Base-by-base conservation (phyloP, 164 flowering plant genomes). In the Cinnamomum chago region DNA sequence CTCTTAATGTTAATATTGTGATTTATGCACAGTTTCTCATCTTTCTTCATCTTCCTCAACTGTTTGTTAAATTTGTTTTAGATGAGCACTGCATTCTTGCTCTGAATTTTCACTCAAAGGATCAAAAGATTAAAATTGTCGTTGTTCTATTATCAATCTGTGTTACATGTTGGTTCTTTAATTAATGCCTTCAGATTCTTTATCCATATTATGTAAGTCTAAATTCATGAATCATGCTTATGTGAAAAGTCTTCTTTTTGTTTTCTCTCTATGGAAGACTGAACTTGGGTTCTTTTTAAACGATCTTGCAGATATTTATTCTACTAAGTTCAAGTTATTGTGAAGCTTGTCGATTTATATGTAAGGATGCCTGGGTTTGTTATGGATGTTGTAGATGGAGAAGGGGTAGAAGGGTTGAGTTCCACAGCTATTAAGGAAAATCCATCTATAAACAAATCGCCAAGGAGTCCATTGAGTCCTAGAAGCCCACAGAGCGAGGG, bases 291-390 rank as follows among this genome's bases (percentile, higher is more conserved):
- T 76, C 17, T 40, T 18, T 23, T 18, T 23, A 25, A 25, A 64
- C 68, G 33, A 64, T 64, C 27, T 73, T 79, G 76, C 87, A 86
- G 86, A 72, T 76, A 65, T 62, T 27, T 79, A 14, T 66, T 73
- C 52, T 20, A 68, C 35, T 24, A 5, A 52, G 24, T 24, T 14
- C 2, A 65, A 7, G 18, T 60, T 58, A 40, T 72, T 65, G 65
- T 33, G 33, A 27, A 70, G 18, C 50, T 58, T 72, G 52, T 28
- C 70, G 76, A 58, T 62, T 75, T 79, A 50, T n/a, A 51, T 35
- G 25, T 64, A n/a, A 78, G 78, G 74, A 93, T 92, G 97, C 97
- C 94, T 79, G 95, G 94, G 65, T 70, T 92, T 75, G 84, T 82
- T 40, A 72, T 85, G 86, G 93, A 86, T 81, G 90, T 71, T 62